phyloP scores from a whole-genome alignment of 768 basidiomycete genomes.

The Mycena metata region DNA sequence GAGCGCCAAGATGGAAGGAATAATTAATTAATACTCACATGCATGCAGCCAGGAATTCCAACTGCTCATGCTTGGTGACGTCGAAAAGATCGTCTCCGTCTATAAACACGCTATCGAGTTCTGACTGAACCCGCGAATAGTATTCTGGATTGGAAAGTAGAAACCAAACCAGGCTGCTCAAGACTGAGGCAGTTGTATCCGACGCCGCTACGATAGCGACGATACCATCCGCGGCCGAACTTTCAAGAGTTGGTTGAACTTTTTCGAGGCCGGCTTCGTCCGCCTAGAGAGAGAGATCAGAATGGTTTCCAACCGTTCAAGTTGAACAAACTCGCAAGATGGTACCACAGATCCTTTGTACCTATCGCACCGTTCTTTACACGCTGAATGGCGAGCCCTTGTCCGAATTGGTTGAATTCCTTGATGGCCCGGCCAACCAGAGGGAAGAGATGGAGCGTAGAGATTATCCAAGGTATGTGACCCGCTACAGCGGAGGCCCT shows the following conservation, averaged over 20 bases:
- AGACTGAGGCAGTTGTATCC: constrained; percentile 54
- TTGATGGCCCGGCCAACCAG: constrained; percentile 7
- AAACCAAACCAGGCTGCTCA: constrained; percentile 52
- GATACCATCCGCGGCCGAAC: constrained; percentile 54
- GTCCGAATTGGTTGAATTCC: constrained; percentile 23
- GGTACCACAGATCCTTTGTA: constrained; percentile 59
- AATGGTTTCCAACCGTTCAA: not conserved
- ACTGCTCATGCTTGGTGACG: constrained; percentile 42
- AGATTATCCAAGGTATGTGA: constrained; percentile 44
- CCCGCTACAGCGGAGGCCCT: constrained; percentile 52
- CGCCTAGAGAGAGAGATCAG: constrained; percentile 43
- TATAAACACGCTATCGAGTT: constrained; percentile 46
- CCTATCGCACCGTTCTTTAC: constrained; percentile 44
- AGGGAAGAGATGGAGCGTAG: constrained; percentile 23
- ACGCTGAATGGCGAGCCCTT: constrained; percentile 12
- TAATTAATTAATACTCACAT: constrained; percentile 46
- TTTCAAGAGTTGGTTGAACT: constrained; percentile 47
- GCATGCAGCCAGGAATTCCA: constrained; percentile 52
- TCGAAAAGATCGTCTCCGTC: constrained; percentile 45
- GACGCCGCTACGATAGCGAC: constrained; percentile 56
- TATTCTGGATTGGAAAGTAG: constrained; percentile 49
- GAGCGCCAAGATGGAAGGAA: not conserved
- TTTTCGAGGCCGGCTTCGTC: constrained; percentile 56
- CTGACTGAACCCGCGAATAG: constrained; percentile 50
- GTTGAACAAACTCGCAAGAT: constrained; percentile 48